Conservation (phyloP, 1,139 yeast species). For the Meyerozyma elateridarum region DNA sequence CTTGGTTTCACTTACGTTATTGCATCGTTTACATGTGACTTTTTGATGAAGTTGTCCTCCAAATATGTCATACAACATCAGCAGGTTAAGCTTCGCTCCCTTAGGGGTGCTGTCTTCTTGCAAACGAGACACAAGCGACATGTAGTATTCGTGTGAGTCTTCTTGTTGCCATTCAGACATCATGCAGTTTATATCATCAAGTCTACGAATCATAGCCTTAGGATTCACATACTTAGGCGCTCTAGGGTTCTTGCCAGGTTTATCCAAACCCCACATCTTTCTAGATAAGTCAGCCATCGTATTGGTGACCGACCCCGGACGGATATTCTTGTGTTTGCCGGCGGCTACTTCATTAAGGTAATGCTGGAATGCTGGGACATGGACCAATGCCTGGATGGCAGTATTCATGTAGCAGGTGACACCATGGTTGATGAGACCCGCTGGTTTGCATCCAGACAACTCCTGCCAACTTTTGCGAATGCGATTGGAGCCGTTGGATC, state of each 20-base stretch:
- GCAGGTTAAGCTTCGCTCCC: slow-evolving; percentile 74
- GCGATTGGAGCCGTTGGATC: slow-evolving; percentile 52
- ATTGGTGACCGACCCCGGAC: slow-evolving; percentile 60
- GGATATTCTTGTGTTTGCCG: slow-evolving; percentile 46
- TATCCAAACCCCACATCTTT: slow-evolving; percentile 57
- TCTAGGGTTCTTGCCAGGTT: slow-evolving; percentile 10
- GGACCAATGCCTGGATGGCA: slow-evolving; percentile 86
- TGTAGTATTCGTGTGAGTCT: slow-evolving; percentile 94
- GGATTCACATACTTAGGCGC: slow-evolving; percentile 57
- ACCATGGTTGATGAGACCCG: slow-evolving; percentile 85
- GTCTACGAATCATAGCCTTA: slow-evolving; percentile 60
- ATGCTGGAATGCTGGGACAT: slow-evolving; percentile 86
- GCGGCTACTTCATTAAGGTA: slow-evolving; percentile 63
- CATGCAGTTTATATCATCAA: slow-evolving; percentile 88
- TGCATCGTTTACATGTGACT: slow-evolving; percentile 78
- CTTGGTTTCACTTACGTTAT: slow-evolving; percentile 76
- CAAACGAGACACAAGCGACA: slow-evolving; percentile 80
- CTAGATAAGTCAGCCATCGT: slow-evolving; percentile 68
- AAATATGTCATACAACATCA: slow-evolving; percentile 85
- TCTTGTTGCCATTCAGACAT: slow-evolving; percentile 98
- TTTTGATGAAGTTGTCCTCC: slow-evolving; percentile 86
- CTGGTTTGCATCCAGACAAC: slow-evolving; percentile 44
- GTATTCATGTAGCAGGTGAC: slow-evolving; percentile 97
- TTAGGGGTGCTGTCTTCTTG: slow-evolving; percentile 93
- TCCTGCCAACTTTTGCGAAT: slow-evolving; percentile 61